Conservation (phyloP, 2,329 filamentous ascomycete species). For the Sporothrix luriei region DNA sequence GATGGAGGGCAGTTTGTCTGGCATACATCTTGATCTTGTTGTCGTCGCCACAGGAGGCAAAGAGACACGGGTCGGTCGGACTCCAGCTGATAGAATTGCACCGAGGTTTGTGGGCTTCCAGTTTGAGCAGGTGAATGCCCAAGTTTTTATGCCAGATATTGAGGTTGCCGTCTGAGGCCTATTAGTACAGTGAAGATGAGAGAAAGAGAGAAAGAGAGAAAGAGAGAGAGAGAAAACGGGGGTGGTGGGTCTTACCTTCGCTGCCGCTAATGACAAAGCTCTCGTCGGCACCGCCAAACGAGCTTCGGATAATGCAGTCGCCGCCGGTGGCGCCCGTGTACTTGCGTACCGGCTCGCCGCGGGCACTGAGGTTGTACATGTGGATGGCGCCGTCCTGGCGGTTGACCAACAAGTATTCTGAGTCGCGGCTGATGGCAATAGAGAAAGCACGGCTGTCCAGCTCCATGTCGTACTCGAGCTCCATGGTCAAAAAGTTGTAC, state of each 20-base stretch:
- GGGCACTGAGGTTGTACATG: slow-evolving; percentile 74
- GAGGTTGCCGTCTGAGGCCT: slow-evolving; percentile 60
- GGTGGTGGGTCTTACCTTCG: slow-evolving; percentile 64
- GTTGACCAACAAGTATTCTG: slow-evolving; percentile 79
- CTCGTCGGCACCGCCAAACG: slow-evolving; percentile 87
- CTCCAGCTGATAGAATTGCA: slow-evolving; percentile 93
- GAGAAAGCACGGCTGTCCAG: slow-evolving; percentile 73
- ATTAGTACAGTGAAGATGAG: slow-evolving; percentile 19
- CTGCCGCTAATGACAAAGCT: slow-evolving; percentile 91
- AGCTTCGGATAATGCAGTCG: slow-evolving; percentile 76
- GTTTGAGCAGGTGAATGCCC: slow-evolving; percentile 71
- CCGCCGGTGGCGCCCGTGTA: slow-evolving; percentile 77
- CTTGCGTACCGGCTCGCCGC: slow-evolving; percentile 65
- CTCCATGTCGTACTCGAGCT: slow-evolving; percentile 73
- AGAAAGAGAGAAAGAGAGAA: neutral
- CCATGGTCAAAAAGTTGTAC: slow-evolving; percentile 75
- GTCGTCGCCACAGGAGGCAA: slow-evolving; percentile 91
- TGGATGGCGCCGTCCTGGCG: slow-evolving; percentile 75
- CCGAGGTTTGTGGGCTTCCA: slow-evolving; percentile 73
- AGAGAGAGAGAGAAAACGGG: neutral
- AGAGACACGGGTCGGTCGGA: slow-evolving; percentile 76
- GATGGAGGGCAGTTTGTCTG: neutral
- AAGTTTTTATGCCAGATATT: slow-evolving; percentile 91
- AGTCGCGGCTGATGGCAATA: slow-evolving; percentile 78
- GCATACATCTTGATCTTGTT: slow-evolving; percentile 77